Base-by-base conservation (phyloP, 2,329 filamentous ascomycete genomes). In the Hypoxylon sp. region DNA sequence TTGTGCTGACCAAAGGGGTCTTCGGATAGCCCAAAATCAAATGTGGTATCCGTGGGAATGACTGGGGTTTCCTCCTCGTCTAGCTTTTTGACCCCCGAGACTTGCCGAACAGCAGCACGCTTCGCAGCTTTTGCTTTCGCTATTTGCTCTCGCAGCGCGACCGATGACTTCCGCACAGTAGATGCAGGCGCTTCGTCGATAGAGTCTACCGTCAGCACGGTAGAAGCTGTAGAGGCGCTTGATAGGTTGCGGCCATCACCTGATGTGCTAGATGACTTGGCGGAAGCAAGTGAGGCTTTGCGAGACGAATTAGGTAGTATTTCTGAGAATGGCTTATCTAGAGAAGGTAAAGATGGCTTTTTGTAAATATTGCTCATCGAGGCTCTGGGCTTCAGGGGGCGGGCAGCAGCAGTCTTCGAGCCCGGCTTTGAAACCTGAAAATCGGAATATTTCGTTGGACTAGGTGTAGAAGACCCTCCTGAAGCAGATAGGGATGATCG, bases 41-140 rank as follows among this genome's bases (percentile, higher is more conserved):
- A 89, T 0, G 75, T 76, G 0, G 72, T 76, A 43, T 84, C 85
- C 0, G 80, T 79, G 0, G 85, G 80, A 11, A 85, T 71, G 1
- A 85, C 78, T 0, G 81, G 76, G 0, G 76, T 66, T 22, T 79
- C 76, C 3, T 73, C 62, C 13, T 70, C 68, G 0, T 72, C 63
- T 0, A 67, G 59, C 5, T 68, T 55, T 19, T 65, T 57, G 4
- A 70, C 62, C 2, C 63, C 71, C 6, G 77, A 68, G 6, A 71
- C 67, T 47, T 80, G 77, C 46, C 74, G 78, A 32, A 77, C 73
- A 2, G 80, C 79, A 10, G 86, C 88, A 65, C 88, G 86, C 59
- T 87, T 90, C 2, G 93, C 91, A 2, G 93, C 93, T 74, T 94
- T 97, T 0, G 95, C 94, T 71, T 94, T 94, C 37, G 94, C 93